These are phyloP conservation scores for Ogataea salicorniae DNA, from an alignment of 805 yeast genomes.

Conservation along the genomic window DNA sequence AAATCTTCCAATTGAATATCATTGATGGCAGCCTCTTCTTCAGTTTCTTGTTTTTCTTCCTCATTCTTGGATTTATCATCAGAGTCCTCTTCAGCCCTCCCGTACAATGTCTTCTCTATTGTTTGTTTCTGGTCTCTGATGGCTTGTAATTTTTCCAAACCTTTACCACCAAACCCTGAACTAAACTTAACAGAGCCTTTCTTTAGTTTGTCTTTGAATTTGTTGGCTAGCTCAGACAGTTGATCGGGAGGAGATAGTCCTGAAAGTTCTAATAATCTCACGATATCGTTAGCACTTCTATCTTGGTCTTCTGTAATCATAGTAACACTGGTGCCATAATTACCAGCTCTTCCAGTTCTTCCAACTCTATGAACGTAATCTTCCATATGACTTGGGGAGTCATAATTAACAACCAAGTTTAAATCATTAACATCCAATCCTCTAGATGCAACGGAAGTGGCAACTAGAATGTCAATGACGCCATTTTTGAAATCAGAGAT, in stretches of 20 bases:
- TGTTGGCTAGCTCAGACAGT: conserved; percentile 44
- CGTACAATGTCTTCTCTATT: conserved; percentile 46
- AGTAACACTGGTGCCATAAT: conserved; percentile 65
- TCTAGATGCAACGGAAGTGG: conserved; percentile 92
- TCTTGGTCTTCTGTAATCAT: conserved; percentile 60
- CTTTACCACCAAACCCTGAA: conserved; percentile 91
- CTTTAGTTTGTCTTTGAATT: conserved; percentile 57
- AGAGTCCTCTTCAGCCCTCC: conserved; percentile 21
- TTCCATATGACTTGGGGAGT: conserved; percentile 83
- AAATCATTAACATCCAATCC: conserved; percentile 91
- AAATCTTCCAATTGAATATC: conserved; percentile 35
- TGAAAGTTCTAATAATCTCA: conserved; percentile 59
- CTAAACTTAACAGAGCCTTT: conserved; percentile 57
- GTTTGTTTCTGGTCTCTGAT: conserved; percentile 46
- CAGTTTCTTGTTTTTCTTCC: conserved; percentile 23
- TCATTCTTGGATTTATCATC: conserved; percentile 19
- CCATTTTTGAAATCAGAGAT: conserved; percentile 65
- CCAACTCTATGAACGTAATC: conserved; percentile 97
- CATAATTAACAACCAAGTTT: conserved; percentile 74
- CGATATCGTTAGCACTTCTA: conserved; percentile 60
- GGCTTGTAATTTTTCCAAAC: conserved; percentile 72
- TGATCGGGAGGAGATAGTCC: conserved; percentile 50
- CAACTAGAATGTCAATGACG: conserved; percentile 61
- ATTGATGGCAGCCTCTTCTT: conserved; percentile 9
- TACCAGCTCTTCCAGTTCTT: conserved; percentile 90